Evolutionary conservation across 1,139 yeast genomes (phyloP).

Genomic region (Cylindricascospora bacillispora): DNA sequence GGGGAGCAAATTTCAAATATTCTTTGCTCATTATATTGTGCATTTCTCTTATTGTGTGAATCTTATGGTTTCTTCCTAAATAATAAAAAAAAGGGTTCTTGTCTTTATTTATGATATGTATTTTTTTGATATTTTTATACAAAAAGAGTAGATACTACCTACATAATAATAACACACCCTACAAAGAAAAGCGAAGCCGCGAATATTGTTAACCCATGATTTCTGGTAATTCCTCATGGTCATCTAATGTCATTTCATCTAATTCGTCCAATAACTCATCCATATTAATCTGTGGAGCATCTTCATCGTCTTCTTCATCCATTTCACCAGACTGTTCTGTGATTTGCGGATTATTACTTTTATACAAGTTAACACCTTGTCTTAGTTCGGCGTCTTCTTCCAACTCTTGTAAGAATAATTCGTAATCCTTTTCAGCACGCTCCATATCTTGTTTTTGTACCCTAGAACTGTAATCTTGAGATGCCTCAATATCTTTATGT

Average conservation of each 20-base stretch:
- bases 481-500: constrained; percentile 75
- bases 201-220: too few species aligned
- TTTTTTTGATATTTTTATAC: too few species aligned
- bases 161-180: too few species aligned
- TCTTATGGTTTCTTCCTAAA: too few species aligned
- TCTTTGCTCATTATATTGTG: not conserved
- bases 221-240: constrained; percentile 17
- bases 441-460: constrained; percentile 82
- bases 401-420: constrained; percentile 87
- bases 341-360: constrained; percentile 35
- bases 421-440: constrained; percentile 90
- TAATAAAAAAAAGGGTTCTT: too few species aligned
- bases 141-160: too few species aligned
- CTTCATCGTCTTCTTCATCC: constrained; percentile 53
- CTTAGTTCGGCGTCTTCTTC: constrained; percentile 96
- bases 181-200: too few species aligned
- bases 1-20: constrained; percentile 33
- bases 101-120: too few species aligned
- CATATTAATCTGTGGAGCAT: constrained; percentile 62
- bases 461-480: constrained; percentile 49
- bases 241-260: constrained; percentile 79
- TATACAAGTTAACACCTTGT: constrained; percentile 79
- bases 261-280: constrained; percentile 84
- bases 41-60: too few species aligned
- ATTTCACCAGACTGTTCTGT: too few species aligned